A percentile compares a stretch with the other conserved stretches of the same genome.
These are phyloP conservation scores for Meyerozyma carpophila DNA, from an alignment of 1,139 yeast species.

Conservation along the genomic window DNA sequence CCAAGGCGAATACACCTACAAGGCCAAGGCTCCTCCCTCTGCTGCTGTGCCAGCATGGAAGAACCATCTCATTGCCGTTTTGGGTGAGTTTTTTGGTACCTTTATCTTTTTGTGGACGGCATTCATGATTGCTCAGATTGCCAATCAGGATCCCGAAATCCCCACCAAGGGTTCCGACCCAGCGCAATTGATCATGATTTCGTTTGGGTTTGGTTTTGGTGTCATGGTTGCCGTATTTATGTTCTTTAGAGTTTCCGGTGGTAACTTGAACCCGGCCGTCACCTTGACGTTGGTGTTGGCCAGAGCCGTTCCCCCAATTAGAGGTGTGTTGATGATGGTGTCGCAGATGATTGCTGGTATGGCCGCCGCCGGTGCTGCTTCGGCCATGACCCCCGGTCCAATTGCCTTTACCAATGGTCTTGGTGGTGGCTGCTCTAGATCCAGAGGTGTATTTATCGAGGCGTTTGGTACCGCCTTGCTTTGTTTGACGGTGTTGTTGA, in stretches of 20 bases:
- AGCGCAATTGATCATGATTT: slow-evolving; percentile 66
- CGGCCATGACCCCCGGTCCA: slow-evolving; percentile 82
- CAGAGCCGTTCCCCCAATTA: slow-evolving; percentile 66
- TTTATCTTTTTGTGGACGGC: slow-evolving; percentile 82
- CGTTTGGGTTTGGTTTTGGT: slow-evolving; percentile 85
- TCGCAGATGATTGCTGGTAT: slow-evolving; percentile 81
- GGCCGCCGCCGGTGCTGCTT: slow-evolving; percentile 90
- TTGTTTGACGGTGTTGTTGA: slow-evolving; percentile 71
- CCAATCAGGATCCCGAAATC: slow-evolving; percentile 58
- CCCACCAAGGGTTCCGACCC: slow-evolving; percentile 51
- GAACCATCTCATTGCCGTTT: slow-evolving; percentile 30
- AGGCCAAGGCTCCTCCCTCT: slow-evolving; percentile 2
- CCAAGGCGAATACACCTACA: slow-evolving; percentile 1
- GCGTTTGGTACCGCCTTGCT: slow-evolving; percentile 74
- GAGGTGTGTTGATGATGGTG: slow-evolving; percentile 61
- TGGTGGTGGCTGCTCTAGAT: slow-evolving; percentile 66
- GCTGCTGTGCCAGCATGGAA: slow-evolving; percentile 19
- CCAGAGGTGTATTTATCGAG: slow-evolving; percentile 79
- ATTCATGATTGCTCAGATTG: slow-evolving; percentile 77
- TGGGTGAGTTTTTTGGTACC: slow-evolving; percentile 61
- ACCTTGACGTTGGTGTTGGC: slow-evolving; percentile 67
- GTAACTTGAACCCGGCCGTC: slow-evolving; percentile 88
- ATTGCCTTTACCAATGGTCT: slow-evolving; percentile 67
- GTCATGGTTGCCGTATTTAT: slow-evolving; percentile 72
- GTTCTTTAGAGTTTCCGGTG: slow-evolving; percentile 81